Evolutionary conservation across 441 rosid genomes (phyloP).

Genomic region (Melastoma candidum): DNA sequence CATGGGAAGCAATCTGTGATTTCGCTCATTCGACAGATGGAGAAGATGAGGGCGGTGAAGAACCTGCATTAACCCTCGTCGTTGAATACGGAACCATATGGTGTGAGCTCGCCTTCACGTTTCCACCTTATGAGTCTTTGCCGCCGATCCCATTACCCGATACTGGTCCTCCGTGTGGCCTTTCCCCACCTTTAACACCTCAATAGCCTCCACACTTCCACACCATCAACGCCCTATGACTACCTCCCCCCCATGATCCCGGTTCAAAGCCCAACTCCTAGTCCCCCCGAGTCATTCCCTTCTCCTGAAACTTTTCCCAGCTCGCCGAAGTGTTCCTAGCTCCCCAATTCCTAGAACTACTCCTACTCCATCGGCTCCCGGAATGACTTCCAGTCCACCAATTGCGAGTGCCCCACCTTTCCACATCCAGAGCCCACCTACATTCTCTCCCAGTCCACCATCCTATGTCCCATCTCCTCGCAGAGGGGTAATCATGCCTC

Average conservation of each 20-base stretch:
- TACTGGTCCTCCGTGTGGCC: constrained; percentile 13
- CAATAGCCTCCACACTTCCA: constrained; percentile 11
- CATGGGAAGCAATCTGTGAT: too few species aligned
- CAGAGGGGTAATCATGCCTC: neutral
- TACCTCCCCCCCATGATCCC: constrained; percentile 8
- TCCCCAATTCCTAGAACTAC: constrained; percentile 8
- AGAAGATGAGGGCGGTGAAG: too few species aligned
- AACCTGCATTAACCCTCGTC: neutral
- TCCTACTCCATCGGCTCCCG: neutral
- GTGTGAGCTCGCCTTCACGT: constrained; percentile 20
- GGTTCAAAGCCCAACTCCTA: constrained; percentile 10
- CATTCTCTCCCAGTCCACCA: too few species aligned
- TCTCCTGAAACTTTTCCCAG: neutral
- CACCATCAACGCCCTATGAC: constrained; percentile 6
- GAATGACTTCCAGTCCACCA: neutral
- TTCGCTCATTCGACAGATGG: too few species aligned
- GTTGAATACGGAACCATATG: constrained; percentile 11
- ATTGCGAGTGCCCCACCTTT: constrained; percentile 4
- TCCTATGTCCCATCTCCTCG: neutral
- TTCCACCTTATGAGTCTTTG: constrained; percentile 25
- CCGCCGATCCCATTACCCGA: constrained; percentile 21
- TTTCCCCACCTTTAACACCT: constrained; percentile 16
- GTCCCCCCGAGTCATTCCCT: constrained; percentile 10
- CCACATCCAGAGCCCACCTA: constrained; percentile 7
- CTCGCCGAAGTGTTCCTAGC: constrained; percentile 5